phyloP scores from a whole-genome alignment of 2,329 filamentous ascomycete genomes.

The Claviceps sp. region DNA sequence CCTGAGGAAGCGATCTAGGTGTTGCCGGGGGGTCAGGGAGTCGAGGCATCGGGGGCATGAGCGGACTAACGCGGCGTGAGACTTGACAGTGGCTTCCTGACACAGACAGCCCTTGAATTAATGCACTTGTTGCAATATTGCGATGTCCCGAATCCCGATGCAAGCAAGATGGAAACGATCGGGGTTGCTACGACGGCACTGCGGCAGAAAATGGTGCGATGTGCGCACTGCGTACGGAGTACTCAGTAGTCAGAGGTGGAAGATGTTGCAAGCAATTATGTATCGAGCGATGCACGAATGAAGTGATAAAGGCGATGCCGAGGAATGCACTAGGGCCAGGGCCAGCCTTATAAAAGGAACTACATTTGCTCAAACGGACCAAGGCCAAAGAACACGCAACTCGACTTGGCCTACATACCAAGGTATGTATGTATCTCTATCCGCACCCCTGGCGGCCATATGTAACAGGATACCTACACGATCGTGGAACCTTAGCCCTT shows the following conservation, averaged over 20 bases:
- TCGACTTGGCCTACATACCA: neutral
- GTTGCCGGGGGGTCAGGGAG: neutral
- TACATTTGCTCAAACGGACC: neutral
- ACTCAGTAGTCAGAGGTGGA: neutral
- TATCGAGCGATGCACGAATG: neutral
- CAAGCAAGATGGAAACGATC: neutral
- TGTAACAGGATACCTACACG: too few relatives aligned
- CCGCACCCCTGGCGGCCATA: too few relatives aligned
- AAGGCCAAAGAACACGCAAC: neutral
- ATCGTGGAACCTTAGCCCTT: too few relatives aligned
- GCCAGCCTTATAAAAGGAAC: neutral
- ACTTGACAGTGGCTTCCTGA: conserved; percentile 1
- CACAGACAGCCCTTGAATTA: neutral
- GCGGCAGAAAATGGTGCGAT: neutral
- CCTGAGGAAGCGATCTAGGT: neutral
- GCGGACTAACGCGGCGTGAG: conserved; percentile 1
- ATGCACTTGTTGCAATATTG: neutral
- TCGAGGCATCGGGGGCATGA: neutral
- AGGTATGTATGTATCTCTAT: neutral
- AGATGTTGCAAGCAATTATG: too few relatives aligned
- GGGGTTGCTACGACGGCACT: neutral
- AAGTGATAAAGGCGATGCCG: neutral
- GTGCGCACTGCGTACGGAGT: neutral
- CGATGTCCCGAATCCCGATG: neutral
- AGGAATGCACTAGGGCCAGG: neutral